phyloP scores from a whole-genome alignment of 1,139 yeast species.

The Lodderomyces margitis region DNA sequence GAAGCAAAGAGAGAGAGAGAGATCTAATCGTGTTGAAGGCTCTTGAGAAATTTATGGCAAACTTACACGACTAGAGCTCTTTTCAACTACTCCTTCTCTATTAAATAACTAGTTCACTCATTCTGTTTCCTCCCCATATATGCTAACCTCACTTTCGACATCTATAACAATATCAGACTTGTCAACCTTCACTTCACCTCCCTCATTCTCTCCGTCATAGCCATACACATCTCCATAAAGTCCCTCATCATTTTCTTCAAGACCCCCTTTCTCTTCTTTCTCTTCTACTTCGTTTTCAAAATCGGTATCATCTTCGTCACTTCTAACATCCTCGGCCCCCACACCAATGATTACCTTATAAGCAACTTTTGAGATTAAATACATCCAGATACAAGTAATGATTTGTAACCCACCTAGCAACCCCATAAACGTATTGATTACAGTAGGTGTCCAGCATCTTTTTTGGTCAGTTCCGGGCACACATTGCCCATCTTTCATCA shows the following conservation, averaged over 20 bases:
- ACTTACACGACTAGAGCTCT: too few relatives aligned
- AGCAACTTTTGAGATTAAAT: conserved; percentile 68
- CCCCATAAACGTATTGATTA: conserved; percentile 51
- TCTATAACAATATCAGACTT: conserved; percentile 1
- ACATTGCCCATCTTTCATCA: conserved; percentile 43
- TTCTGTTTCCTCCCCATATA: background rate
- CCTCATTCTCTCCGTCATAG: background rate
- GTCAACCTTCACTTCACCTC: background rate
- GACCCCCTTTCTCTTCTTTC: conserved; percentile 1
- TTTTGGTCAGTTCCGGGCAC: conserved; percentile 24
- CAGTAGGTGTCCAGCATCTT: conserved; percentile 58
- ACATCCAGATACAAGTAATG: conserved; percentile 71
- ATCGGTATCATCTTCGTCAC: conserved; percentile 52
- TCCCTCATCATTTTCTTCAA: conserved; percentile 3
- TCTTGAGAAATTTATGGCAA: too few relatives aligned
- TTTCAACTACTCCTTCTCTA: background rate
- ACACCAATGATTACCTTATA: conserved; percentile 66
- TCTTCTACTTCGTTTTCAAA: conserved; percentile 21
- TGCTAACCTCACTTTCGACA: background rate
- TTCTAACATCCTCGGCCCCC: conserved; percentile 81
- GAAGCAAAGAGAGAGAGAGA: too few relatives aligned
- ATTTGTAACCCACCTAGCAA: conserved; percentile 67
- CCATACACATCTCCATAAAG: background rate
- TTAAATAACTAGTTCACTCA: background rate
- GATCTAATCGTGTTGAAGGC: too few relatives aligned